A percentile compares a stretch with the other conserved stretches of the same genome.
Evolutionary conservation across 257 asterid species (phyloP).

Genomic region (Solanum chmielewskii): DNA sequence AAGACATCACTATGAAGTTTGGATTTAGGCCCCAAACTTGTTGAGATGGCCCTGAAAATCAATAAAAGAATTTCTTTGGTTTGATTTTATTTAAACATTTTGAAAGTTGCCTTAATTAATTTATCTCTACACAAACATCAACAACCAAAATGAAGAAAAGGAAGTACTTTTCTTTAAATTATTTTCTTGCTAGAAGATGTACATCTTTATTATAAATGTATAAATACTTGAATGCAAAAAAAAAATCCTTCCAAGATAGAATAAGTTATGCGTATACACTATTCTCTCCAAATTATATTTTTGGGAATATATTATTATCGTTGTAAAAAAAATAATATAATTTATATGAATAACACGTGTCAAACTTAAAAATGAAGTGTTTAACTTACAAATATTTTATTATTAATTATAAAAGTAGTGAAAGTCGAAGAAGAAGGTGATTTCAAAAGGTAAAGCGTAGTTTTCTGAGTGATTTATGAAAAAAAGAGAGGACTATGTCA

Average conservation of each 20-base stretch:
- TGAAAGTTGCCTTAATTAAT: too few species aligned
- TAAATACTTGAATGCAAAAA: background rate
- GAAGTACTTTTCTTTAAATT: background rate
- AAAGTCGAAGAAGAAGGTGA: background rate
- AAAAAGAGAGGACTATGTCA: background rate
- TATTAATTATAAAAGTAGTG: background rate
- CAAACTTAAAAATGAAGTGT: background rate
- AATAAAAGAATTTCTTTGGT: background rate
- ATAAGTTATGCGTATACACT: background rate
- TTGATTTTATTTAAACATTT: too few species aligned
- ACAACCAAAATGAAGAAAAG: background rate
- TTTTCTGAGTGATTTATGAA: background rate
- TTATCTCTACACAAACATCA: background rate
- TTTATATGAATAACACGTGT: background rate
- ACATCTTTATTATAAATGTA: background rate
- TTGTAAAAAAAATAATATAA: too few species aligned
- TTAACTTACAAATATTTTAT: background rate
- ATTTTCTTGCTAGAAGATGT: background rate
- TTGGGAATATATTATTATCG: background rate
- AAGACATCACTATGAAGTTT: background rate
- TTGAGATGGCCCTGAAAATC: background rate
- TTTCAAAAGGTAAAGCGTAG: slow-evolving; percentile 11
- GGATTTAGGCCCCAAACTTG: background rate
- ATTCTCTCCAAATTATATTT: too few species aligned
- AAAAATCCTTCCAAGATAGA: background rate